These are phyloP conservation scores for Epichloe aotearoae DNA, from an alignment of 2,329 filamentous ascomycete genomes.

Conservation along the genomic window DNA sequence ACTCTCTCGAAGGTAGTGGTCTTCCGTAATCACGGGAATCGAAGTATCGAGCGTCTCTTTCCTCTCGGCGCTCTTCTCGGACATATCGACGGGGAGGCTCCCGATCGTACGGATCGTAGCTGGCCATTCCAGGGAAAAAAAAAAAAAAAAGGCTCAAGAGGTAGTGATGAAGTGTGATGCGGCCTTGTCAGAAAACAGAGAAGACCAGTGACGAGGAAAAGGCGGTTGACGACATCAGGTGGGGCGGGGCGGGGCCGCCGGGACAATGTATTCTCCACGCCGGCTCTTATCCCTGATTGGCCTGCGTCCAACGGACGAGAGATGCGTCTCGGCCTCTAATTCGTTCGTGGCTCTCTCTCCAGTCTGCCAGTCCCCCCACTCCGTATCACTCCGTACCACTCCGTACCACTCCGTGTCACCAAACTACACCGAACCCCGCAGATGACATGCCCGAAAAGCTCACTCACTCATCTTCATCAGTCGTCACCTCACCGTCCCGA, in stretches of 20 bases:
- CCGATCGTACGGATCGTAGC: slow-evolving; percentile 43
- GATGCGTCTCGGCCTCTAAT: too few relatives aligned
- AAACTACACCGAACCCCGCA: not conserved
- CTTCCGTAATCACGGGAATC: slow-evolving; percentile 38
- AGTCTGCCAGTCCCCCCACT: too few relatives aligned
- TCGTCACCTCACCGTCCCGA: not conserved
- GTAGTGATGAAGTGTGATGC: not conserved
- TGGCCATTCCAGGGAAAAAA: slow-evolving; percentile 18
- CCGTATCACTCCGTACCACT: not conserved
- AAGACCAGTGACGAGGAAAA: not conserved
- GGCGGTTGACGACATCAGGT: not conserved
- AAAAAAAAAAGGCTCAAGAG: too few relatives aligned
- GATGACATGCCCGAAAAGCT: not conserved
- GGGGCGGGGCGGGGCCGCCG: not conserved
- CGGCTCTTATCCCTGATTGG: not conserved
- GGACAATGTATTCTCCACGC: not conserved
- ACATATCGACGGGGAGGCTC: slow-evolving; percentile 38
- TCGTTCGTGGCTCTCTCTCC: too few relatives aligned
- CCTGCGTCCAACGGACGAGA: not conserved
- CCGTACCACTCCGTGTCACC: not conserved
- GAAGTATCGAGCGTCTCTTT: slow-evolving; percentile 38
- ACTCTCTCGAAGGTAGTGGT: slow-evolving; percentile 33
- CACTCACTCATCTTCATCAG: not conserved
- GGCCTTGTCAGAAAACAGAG: not conserved
- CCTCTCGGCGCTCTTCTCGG: slow-evolving; percentile 39